Evolutionary conservation across 768 basidiomycete genomes (phyloP).

Genomic region (Agrocybe praecox): DNA sequence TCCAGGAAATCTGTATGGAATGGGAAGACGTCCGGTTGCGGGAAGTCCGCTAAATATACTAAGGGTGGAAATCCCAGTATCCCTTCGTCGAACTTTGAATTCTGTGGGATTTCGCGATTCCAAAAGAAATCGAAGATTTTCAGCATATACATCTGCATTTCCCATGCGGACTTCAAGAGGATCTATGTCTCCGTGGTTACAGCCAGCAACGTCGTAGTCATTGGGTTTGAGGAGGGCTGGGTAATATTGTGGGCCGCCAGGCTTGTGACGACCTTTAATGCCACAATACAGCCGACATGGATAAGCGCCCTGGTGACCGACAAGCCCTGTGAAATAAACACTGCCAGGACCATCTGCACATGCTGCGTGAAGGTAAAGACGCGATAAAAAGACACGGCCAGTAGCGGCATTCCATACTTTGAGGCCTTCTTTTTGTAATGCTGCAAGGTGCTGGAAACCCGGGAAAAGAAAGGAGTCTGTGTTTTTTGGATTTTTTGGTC

Average conservation of each 20-base stretch:
- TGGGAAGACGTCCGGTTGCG: conserved; percentile 15
- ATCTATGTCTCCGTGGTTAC: not conserved
- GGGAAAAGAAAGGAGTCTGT: conserved; percentile 26
- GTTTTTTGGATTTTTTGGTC: conserved; percentile 29
- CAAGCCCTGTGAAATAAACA: conserved; percentile 24
- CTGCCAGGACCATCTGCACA: conserved; percentile 30
- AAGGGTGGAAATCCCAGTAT: conserved; percentile 36
- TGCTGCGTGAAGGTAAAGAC: conserved; percentile 2
- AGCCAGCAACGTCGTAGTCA: conserved; percentile 25
- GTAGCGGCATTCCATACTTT: conserved; percentile 31
- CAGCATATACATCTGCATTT: too few relatives aligned
- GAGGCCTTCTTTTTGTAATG: conserved; percentile 15
- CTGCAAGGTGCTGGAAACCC: conserved; percentile 31
- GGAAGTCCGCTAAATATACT: conserved; percentile 37
- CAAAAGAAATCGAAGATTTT: too few relatives aligned
- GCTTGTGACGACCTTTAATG: conserved; percentile 30
- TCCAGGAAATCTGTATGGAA: conserved; percentile 35
- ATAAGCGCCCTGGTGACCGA: conserved; percentile 27
- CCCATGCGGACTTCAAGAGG: too few relatives aligned
- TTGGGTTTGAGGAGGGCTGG: conserved; percentile 29
- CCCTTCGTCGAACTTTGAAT: conserved; percentile 12
- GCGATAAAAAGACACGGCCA: conserved; percentile 12
- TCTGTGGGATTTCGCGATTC: not conserved
- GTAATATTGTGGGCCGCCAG: conserved; percentile 30
- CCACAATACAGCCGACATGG: conserved; percentile 36